Conservation (phyloP, 1,284 basidiomycete genomes). For the Fomitopsis betulina region DNA sequence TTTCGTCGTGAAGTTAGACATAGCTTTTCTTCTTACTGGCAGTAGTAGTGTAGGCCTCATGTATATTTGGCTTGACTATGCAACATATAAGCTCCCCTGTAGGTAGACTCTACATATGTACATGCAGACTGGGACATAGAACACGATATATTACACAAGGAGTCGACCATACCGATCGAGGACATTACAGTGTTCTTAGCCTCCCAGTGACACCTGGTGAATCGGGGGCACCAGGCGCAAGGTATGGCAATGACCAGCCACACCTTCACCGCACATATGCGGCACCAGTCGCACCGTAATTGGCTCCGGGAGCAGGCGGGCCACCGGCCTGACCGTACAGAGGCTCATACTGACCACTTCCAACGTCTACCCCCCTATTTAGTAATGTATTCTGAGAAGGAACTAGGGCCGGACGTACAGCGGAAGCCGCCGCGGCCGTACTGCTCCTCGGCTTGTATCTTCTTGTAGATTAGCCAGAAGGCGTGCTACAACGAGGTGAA, state of each 20-base stretch:
- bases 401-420: slow-evolving; percentile 28
- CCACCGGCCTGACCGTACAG: slow-evolving; percentile 27
- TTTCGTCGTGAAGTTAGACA: too few species aligned
- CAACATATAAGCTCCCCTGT: too few species aligned
- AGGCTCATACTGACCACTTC: slow-evolving; percentile 51
- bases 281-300: slow-evolving; percentile 38
- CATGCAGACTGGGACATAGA: too few species aligned
- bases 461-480: slow-evolving; percentile 51
- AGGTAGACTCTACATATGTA: too few species aligned
- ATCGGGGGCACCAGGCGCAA: too few species aligned
- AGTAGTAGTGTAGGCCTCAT: too few species aligned
- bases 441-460: slow-evolving; percentile 57
- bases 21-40: too few species aligned
- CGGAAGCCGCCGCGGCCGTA: slow-evolving; percentile 50
- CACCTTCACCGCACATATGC: slow-evolving; percentile 18
- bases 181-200: too few species aligned
- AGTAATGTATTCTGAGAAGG: not conserved
- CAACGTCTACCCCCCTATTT: slow-evolving; percentile 38
- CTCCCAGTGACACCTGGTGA: too few species aligned
- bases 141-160: too few species aligned
- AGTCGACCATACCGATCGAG: too few species aligned
- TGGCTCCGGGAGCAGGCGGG: slow-evolving; percentile 27
- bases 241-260: not conserved
- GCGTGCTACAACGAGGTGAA: slow-evolving; percentile 30
- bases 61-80: too few species aligned